These are phyloP conservation scores for Torulaspora indica DNA, from an alignment of 805 yeast species.

Conservation along the genomic window DNA sequence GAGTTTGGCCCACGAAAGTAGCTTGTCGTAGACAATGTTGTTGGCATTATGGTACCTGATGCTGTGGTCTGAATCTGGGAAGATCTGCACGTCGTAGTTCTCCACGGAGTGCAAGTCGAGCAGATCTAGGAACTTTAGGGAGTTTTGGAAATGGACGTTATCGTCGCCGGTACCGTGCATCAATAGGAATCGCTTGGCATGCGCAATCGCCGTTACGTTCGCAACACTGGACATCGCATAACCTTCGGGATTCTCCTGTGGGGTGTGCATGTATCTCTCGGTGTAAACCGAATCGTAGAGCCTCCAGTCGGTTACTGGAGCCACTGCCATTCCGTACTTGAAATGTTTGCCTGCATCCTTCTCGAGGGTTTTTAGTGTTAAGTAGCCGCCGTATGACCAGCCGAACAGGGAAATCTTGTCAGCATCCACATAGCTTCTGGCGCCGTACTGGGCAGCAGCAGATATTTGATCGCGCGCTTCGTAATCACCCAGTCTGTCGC, in stretches of 20 bases:
- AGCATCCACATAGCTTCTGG: slow-evolving; percentile 59
- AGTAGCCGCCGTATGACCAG: slow-evolving; percentile 96
- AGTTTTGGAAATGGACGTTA: slow-evolving; percentile 92
- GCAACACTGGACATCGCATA: slow-evolving; percentile 55
- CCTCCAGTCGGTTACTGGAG: slow-evolving; percentile 95
- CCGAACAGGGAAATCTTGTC: slow-evolving; percentile 86
- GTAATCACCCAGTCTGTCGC: slow-evolving; percentile 73
- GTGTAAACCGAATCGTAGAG: slow-evolving; percentile 91
- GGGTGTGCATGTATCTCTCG: slow-evolving; percentile 89
- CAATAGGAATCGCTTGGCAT: slow-evolving; percentile 63
- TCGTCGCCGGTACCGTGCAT: slow-evolving; percentile 99
- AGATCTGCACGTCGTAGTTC: slow-evolving; percentile 73
- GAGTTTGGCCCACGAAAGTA: slow-evolving; percentile 56
- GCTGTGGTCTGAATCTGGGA: slow-evolving; percentile 78
- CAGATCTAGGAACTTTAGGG: slow-evolving; percentile 69
- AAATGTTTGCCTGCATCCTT: slow-evolving; percentile 69
- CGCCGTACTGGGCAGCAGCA: slow-evolving; percentile 71
- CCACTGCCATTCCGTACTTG: slow-evolving; percentile 89
- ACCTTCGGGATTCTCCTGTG: slow-evolving; percentile 60
- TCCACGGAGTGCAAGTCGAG: slow-evolving; percentile 70
- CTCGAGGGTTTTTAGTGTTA: slow-evolving; percentile 86
- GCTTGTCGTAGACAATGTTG: slow-evolving; percentile 61
- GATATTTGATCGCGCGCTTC: slow-evolving; percentile 85
- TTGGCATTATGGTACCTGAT: slow-evolving; percentile 71
- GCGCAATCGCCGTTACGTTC: slow-evolving; percentile 51